Evolutionary conservation across 208 protist genomes (phyloP), one percentile per base, ranked within the genome.

Genomic region (Crithidia acanthocephali): DNA sequence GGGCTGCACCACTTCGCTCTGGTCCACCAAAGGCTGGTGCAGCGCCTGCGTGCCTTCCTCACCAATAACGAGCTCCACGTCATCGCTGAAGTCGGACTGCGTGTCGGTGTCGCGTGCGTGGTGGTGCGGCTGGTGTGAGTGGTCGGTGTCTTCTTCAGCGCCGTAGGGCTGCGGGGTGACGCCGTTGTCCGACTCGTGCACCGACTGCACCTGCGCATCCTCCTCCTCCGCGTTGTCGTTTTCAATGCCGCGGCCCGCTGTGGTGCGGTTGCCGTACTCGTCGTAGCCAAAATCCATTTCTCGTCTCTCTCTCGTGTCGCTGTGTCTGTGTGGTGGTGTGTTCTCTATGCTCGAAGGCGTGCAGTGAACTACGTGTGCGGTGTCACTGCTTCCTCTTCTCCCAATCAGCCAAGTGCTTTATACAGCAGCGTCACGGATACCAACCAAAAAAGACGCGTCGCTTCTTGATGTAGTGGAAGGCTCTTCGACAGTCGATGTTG

Each of bases 211-310:
- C 33, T 81, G 51, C 18, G 69, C 70, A 13, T 76, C 42, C 40
- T 79, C 79, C 40, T 79, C 81, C 9, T 72, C 61, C 20, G 37
- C 47, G 44, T 53, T 51, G 30, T 47, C 63, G 52, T 47, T 52
- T n/a, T 32, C 33, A 13, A 7, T 44, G 51, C 40, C 62, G 18
- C 48, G 28, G 16, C 22, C 23, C 16, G 45, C 58, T 9, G 23
- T 45, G 10, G 67, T 78, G 48, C 81, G 77, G 44, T 90, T 85
- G 11, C 88, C 85, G 40, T 83, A 58, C 59, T 89, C 88, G 73
- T 94, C 84, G 74, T 92, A 94, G 11, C 88, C 86, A 51, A 87
- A 94, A 59, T 94, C 67, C 88, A 94, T 94, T 37, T 70, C n/a
- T n/a, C n/a, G n/a, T n/a, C n/a, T n/a, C n/a, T n/a, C n/a, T n/a